A percentile compares a stretch with the other conserved stretches of the same genome.
phyloP scores from a whole-genome alignment of 805 yeast genomes.

The Metschnikowia reukaufii region DNA sequence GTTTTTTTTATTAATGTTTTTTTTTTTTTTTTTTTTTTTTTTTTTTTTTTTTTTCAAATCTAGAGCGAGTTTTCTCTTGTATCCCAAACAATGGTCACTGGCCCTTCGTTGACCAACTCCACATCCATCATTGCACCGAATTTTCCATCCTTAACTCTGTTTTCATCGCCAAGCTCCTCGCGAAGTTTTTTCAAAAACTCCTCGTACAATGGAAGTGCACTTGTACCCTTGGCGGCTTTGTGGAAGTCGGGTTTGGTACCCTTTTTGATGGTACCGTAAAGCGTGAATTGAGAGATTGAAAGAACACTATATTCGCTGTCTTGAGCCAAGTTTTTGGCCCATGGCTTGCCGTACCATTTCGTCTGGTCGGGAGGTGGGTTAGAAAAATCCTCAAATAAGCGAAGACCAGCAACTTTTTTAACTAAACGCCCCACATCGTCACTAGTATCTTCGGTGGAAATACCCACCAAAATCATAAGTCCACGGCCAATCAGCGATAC shows the following conservation, averaged over 20 bases:
- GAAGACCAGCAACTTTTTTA: conserved; percentile 60
- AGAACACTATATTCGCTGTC: conserved; percentile 73
- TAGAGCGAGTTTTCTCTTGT: conserved; percentile 33
- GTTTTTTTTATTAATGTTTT: background rate
- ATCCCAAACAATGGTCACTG: conserved; percentile 83
- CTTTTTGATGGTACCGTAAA: conserved; percentile 80
- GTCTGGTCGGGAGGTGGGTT: conserved; percentile 42
- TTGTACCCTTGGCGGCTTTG: conserved; percentile 77
- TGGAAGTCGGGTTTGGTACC: conserved; percentile 97
- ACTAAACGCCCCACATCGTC: conserved; percentile 73
- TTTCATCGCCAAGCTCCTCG: conserved; percentile 53
- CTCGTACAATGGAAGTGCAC: conserved; percentile 52
- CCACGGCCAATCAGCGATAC: conserved; percentile 80
- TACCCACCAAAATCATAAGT: conserved; percentile 78
- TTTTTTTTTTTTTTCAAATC: background rate
- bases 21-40: too few species aligned
- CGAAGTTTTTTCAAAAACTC: conserved; percentile 50
- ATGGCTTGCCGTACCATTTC: conserved; percentile 58
- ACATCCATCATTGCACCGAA: conserved; percentile 99
- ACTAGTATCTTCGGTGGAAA: conserved; percentile 70
- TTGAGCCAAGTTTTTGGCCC: conserved; percentile 65
- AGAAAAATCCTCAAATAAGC: conserved; percentile 68
- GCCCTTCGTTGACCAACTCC: conserved; percentile 84
- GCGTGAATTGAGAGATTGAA: conserved; percentile 90
- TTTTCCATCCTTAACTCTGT: conserved; percentile 76